Percentiles rank a stretch among this genome's conserved stretches.
Conservation (phyloP, 1,284 basidiomycete species). For the Afroboletus lepidellus region DNA sequence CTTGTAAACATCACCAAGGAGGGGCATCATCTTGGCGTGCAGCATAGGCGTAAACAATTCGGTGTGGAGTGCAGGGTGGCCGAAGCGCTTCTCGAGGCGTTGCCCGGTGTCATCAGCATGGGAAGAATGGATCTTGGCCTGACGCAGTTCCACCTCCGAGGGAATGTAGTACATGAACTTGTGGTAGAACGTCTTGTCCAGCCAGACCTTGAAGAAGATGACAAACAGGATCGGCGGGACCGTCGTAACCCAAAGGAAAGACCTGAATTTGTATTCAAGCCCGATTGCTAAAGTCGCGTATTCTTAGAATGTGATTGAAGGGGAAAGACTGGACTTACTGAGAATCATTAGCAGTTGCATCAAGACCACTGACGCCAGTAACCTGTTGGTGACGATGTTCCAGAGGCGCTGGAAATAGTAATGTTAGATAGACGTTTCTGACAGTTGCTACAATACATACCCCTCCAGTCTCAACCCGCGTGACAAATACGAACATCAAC, state of each 20-base stretch:
- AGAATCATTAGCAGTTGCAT: slow-evolving; percentile 87
- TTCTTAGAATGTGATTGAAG: slow-evolving; percentile 1
- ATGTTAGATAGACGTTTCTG: not conserved
- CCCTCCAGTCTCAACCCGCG: slow-evolving; percentile 88
- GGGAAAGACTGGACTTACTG: slow-evolving; percentile 53
- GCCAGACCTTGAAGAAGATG: slow-evolving; percentile 78
- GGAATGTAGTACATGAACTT: slow-evolving; percentile 81
- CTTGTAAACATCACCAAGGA: slow-evolving; percentile 71
- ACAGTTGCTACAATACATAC: slow-evolving; percentile 45
- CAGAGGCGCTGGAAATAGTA: slow-evolving; percentile 67
- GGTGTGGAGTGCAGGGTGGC: slow-evolving; percentile 77
- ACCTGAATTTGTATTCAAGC: slow-evolving; percentile 74
- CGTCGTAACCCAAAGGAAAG: slow-evolving; percentile 69
- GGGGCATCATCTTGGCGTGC: slow-evolving; percentile 79
- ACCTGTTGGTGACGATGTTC: slow-evolving; percentile 88
- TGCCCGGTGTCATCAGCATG: slow-evolving; percentile 66
- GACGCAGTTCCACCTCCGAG: slow-evolving; percentile 65
- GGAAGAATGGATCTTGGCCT: slow-evolving; percentile 69
- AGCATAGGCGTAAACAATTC: slow-evolving; percentile 88
- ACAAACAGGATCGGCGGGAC: slow-evolving; percentile 79
- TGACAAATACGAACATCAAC: slow-evolving; percentile 88
- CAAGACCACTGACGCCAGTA: slow-evolving; percentile 71
- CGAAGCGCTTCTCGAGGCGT: slow-evolving; percentile 80
- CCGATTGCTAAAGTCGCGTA: slow-evolving; percentile 64
- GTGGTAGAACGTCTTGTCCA: slow-evolving; percentile 64